phyloP scores from a whole-genome alignment of 805 yeast species.

The Candida berthetii region DNA sequence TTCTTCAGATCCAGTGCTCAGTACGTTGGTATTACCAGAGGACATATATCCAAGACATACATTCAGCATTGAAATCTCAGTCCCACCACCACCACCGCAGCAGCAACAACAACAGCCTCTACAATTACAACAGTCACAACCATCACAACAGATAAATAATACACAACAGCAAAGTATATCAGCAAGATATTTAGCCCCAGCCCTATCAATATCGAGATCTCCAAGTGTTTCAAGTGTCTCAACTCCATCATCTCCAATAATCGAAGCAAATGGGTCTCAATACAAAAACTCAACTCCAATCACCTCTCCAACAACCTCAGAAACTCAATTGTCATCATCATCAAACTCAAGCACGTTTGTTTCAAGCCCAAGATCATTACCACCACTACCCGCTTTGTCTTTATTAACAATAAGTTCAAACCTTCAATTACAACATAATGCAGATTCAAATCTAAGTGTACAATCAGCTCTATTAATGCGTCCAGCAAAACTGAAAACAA shows the following conservation, averaged over 20 bases:
- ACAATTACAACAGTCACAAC: not conserved
- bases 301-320: no score
- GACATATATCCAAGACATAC: constrained; percentile 25
- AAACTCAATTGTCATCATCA: no score
- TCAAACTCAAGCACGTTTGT: no score
- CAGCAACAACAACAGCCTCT: constrained; percentile 4
- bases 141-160: no score
- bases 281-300: no score
- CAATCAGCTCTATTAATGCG: not conserved
- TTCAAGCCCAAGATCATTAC: not conserved
- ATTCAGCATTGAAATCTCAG: no score
- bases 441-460: no score
- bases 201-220: no score
- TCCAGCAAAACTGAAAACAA: not conserved
- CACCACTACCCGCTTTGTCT: not conserved
- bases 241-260: not conserved
- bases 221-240: not conserved
- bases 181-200: no score
- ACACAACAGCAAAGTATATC: no score
- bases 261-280: not conserved
- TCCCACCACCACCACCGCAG: not conserved
- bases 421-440: no score
- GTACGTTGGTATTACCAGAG: constrained; percentile 25
- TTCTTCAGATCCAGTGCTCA: constrained; percentile 29
- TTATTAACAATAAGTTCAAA: not conserved